Evolutionary conservation across 345 rosid species (phyloP).

Genomic region (Luvunga scandens): DNA sequence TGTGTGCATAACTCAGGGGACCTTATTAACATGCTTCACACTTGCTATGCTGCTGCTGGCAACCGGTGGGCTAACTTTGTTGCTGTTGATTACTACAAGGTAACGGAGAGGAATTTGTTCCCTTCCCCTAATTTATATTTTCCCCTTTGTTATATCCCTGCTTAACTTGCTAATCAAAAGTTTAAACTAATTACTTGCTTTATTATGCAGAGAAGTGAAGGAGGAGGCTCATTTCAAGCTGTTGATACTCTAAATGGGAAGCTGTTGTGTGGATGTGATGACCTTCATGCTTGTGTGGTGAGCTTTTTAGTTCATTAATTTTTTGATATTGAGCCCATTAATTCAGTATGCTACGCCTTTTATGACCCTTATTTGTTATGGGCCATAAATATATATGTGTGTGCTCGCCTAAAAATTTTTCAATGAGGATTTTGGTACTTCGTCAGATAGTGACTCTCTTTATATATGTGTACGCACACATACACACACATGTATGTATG

Average conservation of each 20-base stretch:
- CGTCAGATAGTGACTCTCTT: too few relatives aligned
- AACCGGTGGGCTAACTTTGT: conserved; percentile 65
- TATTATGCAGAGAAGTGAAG: conserved; percentile 55
- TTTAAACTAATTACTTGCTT: neutral
- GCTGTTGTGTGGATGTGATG: conserved; percentile 51
- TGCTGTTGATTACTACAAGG: conserved; percentile 63
- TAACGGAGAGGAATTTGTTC: neutral
- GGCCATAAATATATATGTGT: too few relatives aligned
- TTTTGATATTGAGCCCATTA: neutral
- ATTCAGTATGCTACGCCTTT: neutral
- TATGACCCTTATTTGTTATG: neutral
- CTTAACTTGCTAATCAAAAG: too few relatives aligned
- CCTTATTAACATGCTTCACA: conserved; percentile 44
- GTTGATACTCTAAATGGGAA: conserved; percentile 55
- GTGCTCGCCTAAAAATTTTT: too few relatives aligned
- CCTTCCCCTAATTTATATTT: neutral
- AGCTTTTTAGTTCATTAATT: neutral
- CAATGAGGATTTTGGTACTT: too few relatives aligned
- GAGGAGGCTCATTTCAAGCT: conserved; percentile 67
- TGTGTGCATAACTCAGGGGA: conserved; percentile 49
- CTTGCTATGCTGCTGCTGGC: conserved; percentile 50
- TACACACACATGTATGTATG: too few relatives aligned
- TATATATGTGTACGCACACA: too few relatives aligned
- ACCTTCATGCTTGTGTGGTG: conserved; percentile 40
- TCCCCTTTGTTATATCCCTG: too few relatives aligned